Conservation (phyloP, 768 basidiomycete species). For the Fibroporia radiculosa region DNA sequence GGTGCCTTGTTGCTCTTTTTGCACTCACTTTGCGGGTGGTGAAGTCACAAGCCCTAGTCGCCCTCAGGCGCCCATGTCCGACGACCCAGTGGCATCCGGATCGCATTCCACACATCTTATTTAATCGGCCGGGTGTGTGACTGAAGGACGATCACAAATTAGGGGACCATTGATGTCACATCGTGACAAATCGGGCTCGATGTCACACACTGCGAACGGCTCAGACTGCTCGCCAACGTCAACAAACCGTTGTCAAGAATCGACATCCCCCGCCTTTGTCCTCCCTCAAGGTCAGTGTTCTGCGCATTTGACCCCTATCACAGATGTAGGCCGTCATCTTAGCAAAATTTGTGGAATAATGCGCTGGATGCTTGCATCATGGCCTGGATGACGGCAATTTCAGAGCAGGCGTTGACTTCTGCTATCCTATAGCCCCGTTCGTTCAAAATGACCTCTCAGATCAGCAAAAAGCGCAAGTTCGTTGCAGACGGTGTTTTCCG, state of each 20-base stretch:
- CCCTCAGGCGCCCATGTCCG: too few relatives aligned
- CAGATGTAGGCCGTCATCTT: too few relatives aligned
- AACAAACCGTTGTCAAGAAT: slow-evolving; percentile 3
- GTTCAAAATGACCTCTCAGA: slow-evolving; percentile 69
- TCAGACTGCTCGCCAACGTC: too few relatives aligned
- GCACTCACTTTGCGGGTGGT: too few relatives aligned
- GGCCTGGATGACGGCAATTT: slow-evolving; percentile 10
- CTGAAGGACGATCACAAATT: too few relatives aligned
- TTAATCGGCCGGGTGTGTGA: too few relatives aligned
- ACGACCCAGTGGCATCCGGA: too few relatives aligned
- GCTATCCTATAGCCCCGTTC: slow-evolving; percentile 3
- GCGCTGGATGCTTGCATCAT: slow-evolving; percentile 9
- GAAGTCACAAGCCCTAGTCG: too few relatives aligned
- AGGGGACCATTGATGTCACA: background rate
- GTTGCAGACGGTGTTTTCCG: slow-evolving; percentile 98
- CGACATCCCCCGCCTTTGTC: background rate
- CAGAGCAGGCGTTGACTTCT: background rate
- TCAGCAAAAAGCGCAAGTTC: slow-evolving; percentile 99
- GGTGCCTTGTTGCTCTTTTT: too few relatives aligned
- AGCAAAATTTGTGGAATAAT: slow-evolving; percentile 1
- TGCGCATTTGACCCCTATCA: background rate
- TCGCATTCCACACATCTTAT: too few relatives aligned
- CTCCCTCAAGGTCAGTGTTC: slow-evolving; percentile 1
- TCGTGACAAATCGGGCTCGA: background rate
- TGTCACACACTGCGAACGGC: background rate